Base-by-base conservation (phyloP, 225 moss, liverwort and hornwort species). In the Physcomitrium patens region DNA sequence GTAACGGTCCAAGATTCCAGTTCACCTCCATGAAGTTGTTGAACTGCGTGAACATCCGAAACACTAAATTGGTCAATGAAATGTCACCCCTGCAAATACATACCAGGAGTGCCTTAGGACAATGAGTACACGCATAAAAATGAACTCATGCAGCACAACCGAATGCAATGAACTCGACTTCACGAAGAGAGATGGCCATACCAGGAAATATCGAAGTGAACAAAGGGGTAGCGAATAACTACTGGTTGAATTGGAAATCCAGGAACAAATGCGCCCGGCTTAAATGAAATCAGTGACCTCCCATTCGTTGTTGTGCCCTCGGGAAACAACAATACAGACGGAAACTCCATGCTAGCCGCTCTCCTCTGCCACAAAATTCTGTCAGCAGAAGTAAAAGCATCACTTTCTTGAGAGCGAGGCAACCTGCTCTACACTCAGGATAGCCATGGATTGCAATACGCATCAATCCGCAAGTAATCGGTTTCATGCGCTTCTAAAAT, bases 221-320 rank as follows among this genome's bases (percentile, higher is more conserved):
- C 84, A 65, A 92, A 96, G 56, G 96, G 96, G 81, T 96, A 96
- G 53, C 96, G 92, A 69, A 94, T 82, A 74, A 96, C 89, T 51
- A 90, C 96, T 47, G 93, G 96, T 82, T 96, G 94, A 73, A 94
- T 83, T 47, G 96, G 84, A 84, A 91, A 83, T 59, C 89, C 94
- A 75, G 89, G 94, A 63, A 87, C 80, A 66, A 96, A 96, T 43
- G 96, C 96, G 63, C 96, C 96, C 71, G 87, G 88, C 68, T 94
- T 94, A 73, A 86, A 96, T 65, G 96, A 91, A 67, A 96, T 96
- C 5, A 96, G 72, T 18, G 90, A 80, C 78, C 83, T 85, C 45
- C 96, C 96, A 61, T 96, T 96, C 12, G 96, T 94, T 67, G 96
- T 96, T 24, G 96, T 94, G 24, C 92, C 94, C 84, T 96, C 96